Evolutionary conservation across 2,329 filamentous ascomycete genomes (phyloP).

Genomic region (Dactylellina sp.): DNA sequence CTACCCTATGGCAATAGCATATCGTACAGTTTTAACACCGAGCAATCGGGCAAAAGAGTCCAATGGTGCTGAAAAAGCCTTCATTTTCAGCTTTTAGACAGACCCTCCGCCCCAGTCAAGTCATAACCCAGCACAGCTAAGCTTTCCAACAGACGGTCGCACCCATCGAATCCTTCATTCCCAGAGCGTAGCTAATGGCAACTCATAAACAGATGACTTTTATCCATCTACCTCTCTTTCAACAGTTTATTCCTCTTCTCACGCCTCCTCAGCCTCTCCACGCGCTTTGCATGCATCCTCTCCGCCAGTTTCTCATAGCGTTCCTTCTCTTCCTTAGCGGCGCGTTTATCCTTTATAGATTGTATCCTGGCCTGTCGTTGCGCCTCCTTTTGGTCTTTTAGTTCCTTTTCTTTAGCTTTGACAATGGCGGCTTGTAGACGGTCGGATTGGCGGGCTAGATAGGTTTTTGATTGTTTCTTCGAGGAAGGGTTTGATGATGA

Average conservation of each 20-base stretch:
- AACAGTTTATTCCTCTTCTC: slow-evolving; percentile 94
- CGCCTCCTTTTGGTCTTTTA: slow-evolving; percentile 96
- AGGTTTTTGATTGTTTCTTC: slow-evolving; percentile 76
- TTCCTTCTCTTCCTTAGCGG: slow-evolving; percentile 91
- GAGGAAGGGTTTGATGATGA: no score
- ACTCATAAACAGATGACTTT: no score
- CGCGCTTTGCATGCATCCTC: slow-evolving; percentile 96
- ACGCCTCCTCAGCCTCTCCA: slow-evolving; percentile 90
- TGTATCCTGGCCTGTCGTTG: slow-evolving; percentile 83
- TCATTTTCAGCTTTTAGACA: no score
- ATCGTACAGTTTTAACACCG: slow-evolving; percentile 2
- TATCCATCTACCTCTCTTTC: slow-evolving; percentile 64
- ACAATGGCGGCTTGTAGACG: slow-evolving; percentile 69
- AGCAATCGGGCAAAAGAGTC: no score
- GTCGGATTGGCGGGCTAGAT: slow-evolving; percentile 61
- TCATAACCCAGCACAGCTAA: no score
- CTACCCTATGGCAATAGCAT: neutral
- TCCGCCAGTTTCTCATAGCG: slow-evolving; percentile 93
- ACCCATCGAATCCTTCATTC: no score
- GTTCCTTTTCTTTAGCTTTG: slow-evolving; percentile 92
- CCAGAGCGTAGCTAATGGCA: no score
- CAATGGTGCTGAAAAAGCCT: no score
- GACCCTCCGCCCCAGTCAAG: no score
- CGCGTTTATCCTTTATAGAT: slow-evolving; percentile 84
- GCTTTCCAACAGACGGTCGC: no score